Evolutionary conservation across 768 basidiomycete genomes (phyloP).

Genomic region (Lactifluus rugatus): DNA sequence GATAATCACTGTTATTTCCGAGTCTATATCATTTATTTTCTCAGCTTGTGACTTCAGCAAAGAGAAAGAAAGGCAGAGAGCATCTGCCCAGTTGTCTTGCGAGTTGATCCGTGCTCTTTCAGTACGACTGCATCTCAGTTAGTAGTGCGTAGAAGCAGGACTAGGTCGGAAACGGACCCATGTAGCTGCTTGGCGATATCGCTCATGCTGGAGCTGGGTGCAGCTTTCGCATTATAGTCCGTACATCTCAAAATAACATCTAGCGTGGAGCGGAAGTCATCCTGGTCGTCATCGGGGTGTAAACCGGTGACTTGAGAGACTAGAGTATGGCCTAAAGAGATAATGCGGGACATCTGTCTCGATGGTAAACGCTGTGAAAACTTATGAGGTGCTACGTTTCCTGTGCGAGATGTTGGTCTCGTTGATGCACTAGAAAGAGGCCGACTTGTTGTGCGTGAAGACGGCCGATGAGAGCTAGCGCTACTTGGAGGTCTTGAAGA

Average conservation of each 20-base stretch:
- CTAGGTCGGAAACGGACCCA: conserved; percentile 37
- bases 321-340: conserved; percentile 45
- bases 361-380: conserved; percentile 44
- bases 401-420: conserved; percentile 25
- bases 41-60: conserved; percentile 42
- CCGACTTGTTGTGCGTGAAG: conserved; percentile 33
- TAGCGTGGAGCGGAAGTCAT: conserved; percentile 38
- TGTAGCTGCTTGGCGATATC: conserved; percentile 41
- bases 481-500: conserved; percentile 39
- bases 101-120: conserved; percentile 66
- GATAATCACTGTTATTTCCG: conserved; percentile 46
- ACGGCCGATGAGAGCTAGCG: conserved; percentile 35
- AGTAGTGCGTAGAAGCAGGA: background rate
- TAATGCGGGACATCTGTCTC: conserved; percentile 39
- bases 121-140: conserved; percentile 34
- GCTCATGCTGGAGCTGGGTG: conserved; percentile 46
- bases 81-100: conserved; percentile 49
- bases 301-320: conserved; percentile 47
- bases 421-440: conserved; percentile 27
- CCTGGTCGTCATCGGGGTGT: conserved; percentile 32
- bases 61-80: conserved; percentile 44
- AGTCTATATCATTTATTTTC: conserved; percentile 50
- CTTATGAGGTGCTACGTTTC: conserved; percentile 26
- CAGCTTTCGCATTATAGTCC: conserved; percentile 49
- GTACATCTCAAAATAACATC: conserved; percentile 51